Base-by-base conservation (phyloP, 495 filamentous ascomycete genomes). In the Schizothecium vesticola region DNA sequence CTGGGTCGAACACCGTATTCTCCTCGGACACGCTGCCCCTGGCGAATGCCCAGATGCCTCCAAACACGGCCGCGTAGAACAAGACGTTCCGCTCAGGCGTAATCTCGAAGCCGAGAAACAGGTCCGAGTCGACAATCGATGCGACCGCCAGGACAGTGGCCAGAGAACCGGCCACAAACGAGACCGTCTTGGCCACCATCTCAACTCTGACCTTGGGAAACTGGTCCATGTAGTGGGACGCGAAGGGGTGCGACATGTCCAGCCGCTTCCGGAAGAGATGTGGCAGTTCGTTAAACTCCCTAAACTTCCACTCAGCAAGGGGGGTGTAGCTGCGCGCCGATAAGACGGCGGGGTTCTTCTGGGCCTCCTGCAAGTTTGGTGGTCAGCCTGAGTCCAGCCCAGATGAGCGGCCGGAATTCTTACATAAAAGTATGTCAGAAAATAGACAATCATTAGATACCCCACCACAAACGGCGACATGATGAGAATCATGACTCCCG, bases 251-350 rank as follows among this genome's bases (percentile, higher is more conserved):
- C 7, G 96, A 97, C 91, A 97, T 95, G 71, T 97, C 92, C 64
- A 91, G 84, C 13, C 95, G 88, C 66, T 92, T 90, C 69, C 92
- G 86, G 73, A 97, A 99, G 1, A 98, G 81, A 80, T 98, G 95
- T 70, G 88, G 89, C 1, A 99, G 86, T 76, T 99, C 95, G 72
- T 99, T 99, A 83, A 98, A 98, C 77, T 98, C 94, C 61, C 95
- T 90, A 68, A 98, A 97, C 73, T 97, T 97, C 96, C 95, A 98
- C 76, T 96, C 91, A 2, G 96, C 95, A 61, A 97, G 85, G 2
- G 93, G 92, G 2, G 94, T 97, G 72, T 97, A 99, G 71, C 91
- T 89, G 16, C 95, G 88, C 24, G 92, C 90, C 19, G 90, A 90
- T 24, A 83, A 66, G 61, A 92, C 85, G 0, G 92, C 90, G 1